Evolutionary conservation across 2,329 filamentous ascomycete species (phyloP), one percentile per base, ranked within the genome.

Genomic region (Ploettnerulaceae sp.): DNA sequence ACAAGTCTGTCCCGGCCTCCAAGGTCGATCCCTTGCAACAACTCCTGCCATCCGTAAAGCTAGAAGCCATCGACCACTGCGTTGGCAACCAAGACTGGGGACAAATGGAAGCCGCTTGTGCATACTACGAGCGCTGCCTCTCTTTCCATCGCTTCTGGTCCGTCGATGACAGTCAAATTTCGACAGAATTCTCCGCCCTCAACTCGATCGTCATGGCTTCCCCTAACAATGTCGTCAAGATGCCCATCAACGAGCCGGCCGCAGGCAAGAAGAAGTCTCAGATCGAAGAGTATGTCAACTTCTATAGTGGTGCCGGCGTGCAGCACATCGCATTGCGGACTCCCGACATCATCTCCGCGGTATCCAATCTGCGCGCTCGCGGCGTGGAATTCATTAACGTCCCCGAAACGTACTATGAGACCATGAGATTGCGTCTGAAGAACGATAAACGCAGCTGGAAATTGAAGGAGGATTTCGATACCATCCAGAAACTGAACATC

Each of bases 71-170:
- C 69, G 91, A 97, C 70, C 91, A 97, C 75, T 96, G 91, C 68
- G 91, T 97, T 58, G 91, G 91, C 56, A 96, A 97, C 73, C 90
- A 96, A 72, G 85, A 89, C 68, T 96, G 91, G 91, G 76, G 89
- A 67, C 83, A 90, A 67, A 95, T 97, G 80, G 72, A 73, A 49
- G 72, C 72, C 9, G 79, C 78, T 26, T 81, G 77, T 63, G 73
- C 69, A 47, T 82, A 76, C 67, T 97, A 96, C 72, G 90, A 96
- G 71, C 79, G 82, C 53, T 86, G 84, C 53, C 84, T 96, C 21
- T 85, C 84, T 45, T 96, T 96, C 78, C 89, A 95, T 72, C 87
- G 90, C 57, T 96, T 96, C 82, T 96, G 91, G 91, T 89, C 83
- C 45, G 90, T 96, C 48, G 91, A 96, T 67, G 91, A 96, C 73